phyloP scores from a whole-genome alignment of 257 asterid genomes.

The Petrea volubilis region DNA sequence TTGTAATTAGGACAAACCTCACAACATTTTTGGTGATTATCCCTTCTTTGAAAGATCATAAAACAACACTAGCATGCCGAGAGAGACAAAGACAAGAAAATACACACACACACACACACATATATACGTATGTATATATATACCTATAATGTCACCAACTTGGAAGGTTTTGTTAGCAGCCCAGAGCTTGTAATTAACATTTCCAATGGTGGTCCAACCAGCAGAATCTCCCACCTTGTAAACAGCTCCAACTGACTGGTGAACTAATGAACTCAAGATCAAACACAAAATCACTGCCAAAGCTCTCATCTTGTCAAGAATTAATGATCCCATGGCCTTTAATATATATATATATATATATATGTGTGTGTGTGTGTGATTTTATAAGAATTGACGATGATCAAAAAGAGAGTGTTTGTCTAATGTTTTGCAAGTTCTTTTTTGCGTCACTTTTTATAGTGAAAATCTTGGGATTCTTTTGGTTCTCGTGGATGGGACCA shows the following conservation, averaged over 20 bases:
- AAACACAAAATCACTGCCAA: constrained; percentile 19
- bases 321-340: constrained; percentile 22
- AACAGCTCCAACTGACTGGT: constrained; percentile 35
- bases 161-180: constrained; percentile 57
- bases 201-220: constrained; percentile 83
- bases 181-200: constrained; percentile 73
- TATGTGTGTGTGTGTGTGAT: too few relatives aligned
- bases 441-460: constrained; percentile 28
- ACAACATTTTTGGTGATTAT: too few relatives aligned
- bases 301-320: constrained; percentile 17
- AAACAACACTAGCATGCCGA: too few relatives aligned
- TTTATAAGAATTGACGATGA: too few relatives aligned
- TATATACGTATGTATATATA: not conserved
- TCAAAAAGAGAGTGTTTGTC: too few relatives aligned
- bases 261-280: constrained; percentile 9
- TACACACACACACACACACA: not conserved
- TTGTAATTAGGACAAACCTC: too few relatives aligned
- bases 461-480: not conserved
- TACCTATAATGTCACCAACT: constrained; percentile 65
- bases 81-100: not conserved
- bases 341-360: too few relatives aligned
- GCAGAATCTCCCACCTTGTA: constrained; percentile 77
- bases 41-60: too few relatives aligned
- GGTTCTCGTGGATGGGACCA: not conserved
- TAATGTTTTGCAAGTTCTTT: constrained; percentile 14